phyloP scores from a whole-genome alignment of 2,329 filamentous ascomycete species.

The Pleoardoris graminearum region DNA sequence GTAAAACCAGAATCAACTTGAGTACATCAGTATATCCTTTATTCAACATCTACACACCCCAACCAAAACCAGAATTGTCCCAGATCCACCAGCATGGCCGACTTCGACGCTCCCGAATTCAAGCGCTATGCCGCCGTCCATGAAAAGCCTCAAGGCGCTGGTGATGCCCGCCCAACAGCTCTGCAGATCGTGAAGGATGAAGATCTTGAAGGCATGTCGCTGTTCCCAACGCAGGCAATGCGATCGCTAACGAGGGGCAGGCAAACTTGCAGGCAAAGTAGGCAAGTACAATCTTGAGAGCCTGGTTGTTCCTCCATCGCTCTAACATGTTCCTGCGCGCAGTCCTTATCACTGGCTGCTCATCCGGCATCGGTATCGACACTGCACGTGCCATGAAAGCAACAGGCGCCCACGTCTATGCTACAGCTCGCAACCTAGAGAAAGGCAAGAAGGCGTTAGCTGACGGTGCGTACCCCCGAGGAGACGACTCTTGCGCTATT shows the following conservation, averaged over 20 bases:
- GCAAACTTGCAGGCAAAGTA: slow-evolving; percentile 34
- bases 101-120: slow-evolving; percentile 13
- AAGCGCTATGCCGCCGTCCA: slow-evolving; percentile 22
- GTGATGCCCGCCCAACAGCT: slow-evolving; percentile 48
- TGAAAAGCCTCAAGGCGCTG: slow-evolving; percentile 29
- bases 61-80: neutral
- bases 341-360: slow-evolving; percentile 30
- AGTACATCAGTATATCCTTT: too few species aligned
- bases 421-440: slow-evolving; percentile 49
- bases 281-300: neutral
- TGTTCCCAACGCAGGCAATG: neutral
- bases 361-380: slow-evolving; percentile 33
- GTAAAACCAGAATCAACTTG: neutral
- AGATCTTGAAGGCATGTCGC: slow-evolving; percentile 19
- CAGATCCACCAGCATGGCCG: neutral
- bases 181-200: slow-evolving; percentile 46
- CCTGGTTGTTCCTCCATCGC: too few species aligned
- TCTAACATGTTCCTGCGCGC: neutral
- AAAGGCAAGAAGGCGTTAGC: slow-evolving; percentile 18
- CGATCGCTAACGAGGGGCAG: slow-evolving; percentile 11
- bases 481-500: neutral
- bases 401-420: slow-evolving; percentile 53
- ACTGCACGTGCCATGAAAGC: slow-evolving; percentile 46
- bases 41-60: neutral
- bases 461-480: neutral